Percentiles rank a stretch among this genome's conserved stretches.
These are phyloP conservation scores for Alternaria postmessia DNA, from an alignment of 2,329 filamentous ascomycete genomes.

Conservation along the genomic window DNA sequence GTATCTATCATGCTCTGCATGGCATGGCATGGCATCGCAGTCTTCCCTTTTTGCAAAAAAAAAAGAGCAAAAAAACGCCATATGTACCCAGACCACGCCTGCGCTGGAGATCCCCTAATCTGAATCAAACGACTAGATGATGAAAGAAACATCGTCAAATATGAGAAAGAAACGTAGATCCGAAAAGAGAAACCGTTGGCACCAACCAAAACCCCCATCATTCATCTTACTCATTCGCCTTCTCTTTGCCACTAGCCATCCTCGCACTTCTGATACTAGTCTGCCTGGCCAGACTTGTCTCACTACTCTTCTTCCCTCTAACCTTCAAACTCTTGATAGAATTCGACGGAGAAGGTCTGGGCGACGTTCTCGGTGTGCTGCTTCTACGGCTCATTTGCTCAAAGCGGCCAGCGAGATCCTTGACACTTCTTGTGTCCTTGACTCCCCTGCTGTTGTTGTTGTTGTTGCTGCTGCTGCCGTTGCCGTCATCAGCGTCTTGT, in stretches of 20 bases:
- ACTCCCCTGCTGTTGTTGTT: constrained; percentile 8
- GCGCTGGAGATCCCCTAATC: no score
- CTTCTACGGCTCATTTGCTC: constrained; percentile 31
- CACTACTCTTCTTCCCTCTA: constrained; percentile 31
- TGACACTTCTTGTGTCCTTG: constrained; percentile 32
- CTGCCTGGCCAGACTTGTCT: constrained; percentile 11
- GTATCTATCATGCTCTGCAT: no score
- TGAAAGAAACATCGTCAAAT: no score
- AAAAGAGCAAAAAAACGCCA: no score
- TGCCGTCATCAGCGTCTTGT: neutral
- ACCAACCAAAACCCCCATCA: no score
- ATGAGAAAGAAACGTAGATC: no score
- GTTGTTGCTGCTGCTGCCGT: no score
- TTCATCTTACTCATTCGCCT: neutral
- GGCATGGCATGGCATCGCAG: no score
- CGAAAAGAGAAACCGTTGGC: no score
- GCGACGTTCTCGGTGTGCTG: constrained; percentile 14
- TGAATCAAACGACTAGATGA: no score
- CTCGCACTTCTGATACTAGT: constrained; percentile 9
- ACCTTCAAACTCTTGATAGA: constrained; percentile 40
- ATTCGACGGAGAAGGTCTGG: constrained; percentile 27
- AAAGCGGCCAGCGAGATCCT: constrained; percentile 41
- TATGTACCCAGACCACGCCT: no score
- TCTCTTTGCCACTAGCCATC: neutral
- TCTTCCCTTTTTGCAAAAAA: no score